phyloP scores from a whole-genome alignment of 2,329 filamentous ascomycete species.

The Cytospora chrysosperma region DNA sequence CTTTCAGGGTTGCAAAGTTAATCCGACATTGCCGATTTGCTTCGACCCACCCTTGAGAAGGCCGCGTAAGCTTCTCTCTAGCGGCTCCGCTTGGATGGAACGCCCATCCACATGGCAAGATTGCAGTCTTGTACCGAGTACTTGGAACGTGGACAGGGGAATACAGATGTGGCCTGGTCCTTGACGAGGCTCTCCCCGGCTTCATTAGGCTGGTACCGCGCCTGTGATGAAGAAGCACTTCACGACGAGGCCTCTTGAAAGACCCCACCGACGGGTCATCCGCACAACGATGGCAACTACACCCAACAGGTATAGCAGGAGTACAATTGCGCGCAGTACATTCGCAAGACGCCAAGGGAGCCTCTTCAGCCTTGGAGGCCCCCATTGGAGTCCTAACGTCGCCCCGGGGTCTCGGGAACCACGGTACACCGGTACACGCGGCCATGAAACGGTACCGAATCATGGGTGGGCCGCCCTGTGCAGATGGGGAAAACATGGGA shows the following conservation, averaged over 20 bases:
- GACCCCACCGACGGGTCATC: no score
- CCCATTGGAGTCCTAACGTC: not conserved
- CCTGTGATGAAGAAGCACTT: conserved; percentile 5
- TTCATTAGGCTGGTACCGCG: conserved; percentile 14
- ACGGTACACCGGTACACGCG: conserved; percentile 2
- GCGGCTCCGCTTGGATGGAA: conserved; percentile 24
- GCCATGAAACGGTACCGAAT: conserved; percentile 18
- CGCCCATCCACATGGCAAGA: conserved; percentile 22
- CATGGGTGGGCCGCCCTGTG: conserved; percentile 5
- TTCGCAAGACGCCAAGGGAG: not conserved
- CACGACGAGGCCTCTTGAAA: not conserved
- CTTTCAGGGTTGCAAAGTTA: conserved; percentile 1
- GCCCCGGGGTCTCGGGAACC: not conserved
- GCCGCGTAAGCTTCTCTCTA: conserved; percentile 25
- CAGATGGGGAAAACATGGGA: not conserved
- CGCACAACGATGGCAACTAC: not conserved
- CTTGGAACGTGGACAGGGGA: conserved; percentile 1
- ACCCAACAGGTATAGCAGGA: no score
- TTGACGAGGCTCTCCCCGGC: not conserved
- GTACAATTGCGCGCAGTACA: not conserved
- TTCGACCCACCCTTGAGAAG: conserved; percentile 12
- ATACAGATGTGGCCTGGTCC: not conserved
- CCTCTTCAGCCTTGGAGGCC: no score
- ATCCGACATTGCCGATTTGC: conserved; percentile 9
- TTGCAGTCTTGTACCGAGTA: conserved; percentile 11